Evolutionary conservation across 169 alveolate species (phyloP), one percentile per base, ranked within the genome.

Genomic region (Miamiensis avidus): DNA sequence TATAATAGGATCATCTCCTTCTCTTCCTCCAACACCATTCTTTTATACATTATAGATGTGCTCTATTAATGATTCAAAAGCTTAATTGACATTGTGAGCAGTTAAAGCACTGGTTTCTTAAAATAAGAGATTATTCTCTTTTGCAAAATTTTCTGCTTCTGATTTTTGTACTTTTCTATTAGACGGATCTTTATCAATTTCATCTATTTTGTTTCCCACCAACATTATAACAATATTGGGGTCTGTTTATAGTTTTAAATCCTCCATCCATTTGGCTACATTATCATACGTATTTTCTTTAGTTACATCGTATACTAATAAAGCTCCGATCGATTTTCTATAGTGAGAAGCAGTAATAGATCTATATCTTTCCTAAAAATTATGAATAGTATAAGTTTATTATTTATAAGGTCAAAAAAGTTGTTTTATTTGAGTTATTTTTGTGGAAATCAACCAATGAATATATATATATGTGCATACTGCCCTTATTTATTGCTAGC

Each of bases 161-260:
- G 89, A 95, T 49, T 73, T 75, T 49, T 72, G 64, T 32, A 98
- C 99, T 95, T 98, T 98, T 84, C 99, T 90, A 72, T 88, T 89
- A 30, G 92, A 88, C 34, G 98, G 97, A 85, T 97, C 98, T 34
- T 95, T 93, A 33, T 97, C 98, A 74, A 97, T 97, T 69, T 98
- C 92, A 89, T 99, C 99, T n/a, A 98, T 95, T 94, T 99, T 99
- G 94, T 99, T 99, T 65, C 99, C 99, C 6, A 99, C 99, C 65
- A 99, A 95, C 96, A 98, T 97, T 31, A 99, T 97, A 29, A 99
- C 99, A 74, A 98, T 98, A 88, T 98, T 99, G 25, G 99, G 99
- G 84, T 99, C 99, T 0, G 99, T 99, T 81, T 98, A 97, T 85
- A 97, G 98, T 85, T 99, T 93, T 72, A 99, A 95, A 89, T 99